Evolutionary conservation across 805 yeast species (phyloP).

Genomic region (Dipodascus albidus): DNA sequence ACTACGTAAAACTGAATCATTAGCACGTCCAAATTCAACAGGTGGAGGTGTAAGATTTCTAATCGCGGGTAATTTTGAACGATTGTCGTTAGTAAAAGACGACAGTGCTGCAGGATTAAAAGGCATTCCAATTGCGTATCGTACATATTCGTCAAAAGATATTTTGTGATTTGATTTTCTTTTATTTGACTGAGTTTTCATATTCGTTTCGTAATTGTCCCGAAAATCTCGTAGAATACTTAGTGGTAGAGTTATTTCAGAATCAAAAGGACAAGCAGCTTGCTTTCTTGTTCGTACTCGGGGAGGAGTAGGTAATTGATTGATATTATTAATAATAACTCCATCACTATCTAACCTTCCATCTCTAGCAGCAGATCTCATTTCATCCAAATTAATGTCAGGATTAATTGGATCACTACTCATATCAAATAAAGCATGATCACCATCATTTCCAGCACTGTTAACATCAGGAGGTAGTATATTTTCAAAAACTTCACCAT

Average conservation of each 20-base stretch:
- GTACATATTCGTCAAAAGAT: neutral
- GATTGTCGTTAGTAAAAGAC: neutral
- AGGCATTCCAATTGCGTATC: constrained; percentile 1
- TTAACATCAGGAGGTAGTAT: neutral
- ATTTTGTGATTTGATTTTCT: neutral
- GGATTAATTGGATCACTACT: neutral
- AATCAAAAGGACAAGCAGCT: neutral
- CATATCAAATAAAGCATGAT: neutral
- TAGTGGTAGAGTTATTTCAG: neutral
- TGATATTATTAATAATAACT: neutral
- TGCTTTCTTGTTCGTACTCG: neutral
- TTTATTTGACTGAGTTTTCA: neutral
- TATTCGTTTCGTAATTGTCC: neutral
- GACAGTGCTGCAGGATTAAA: neutral
- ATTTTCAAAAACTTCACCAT: neutral
- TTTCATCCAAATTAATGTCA: neutral
- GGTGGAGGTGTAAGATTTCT: neutral
- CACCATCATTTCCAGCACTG: neutral
- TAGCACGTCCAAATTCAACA: neutral
- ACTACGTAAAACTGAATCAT: neutral
- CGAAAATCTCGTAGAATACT: neutral
- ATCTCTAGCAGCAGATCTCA: neutral
- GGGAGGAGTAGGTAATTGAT: neutral
- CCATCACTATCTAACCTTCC: neutral
- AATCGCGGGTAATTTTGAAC: neutral